Evolutionary conservation across 2,329 filamentous ascomycete genomes (phyloP), one percentile per base, ranked within the genome.

Genomic region (Paraconiothyrium brasiliense): DNA sequence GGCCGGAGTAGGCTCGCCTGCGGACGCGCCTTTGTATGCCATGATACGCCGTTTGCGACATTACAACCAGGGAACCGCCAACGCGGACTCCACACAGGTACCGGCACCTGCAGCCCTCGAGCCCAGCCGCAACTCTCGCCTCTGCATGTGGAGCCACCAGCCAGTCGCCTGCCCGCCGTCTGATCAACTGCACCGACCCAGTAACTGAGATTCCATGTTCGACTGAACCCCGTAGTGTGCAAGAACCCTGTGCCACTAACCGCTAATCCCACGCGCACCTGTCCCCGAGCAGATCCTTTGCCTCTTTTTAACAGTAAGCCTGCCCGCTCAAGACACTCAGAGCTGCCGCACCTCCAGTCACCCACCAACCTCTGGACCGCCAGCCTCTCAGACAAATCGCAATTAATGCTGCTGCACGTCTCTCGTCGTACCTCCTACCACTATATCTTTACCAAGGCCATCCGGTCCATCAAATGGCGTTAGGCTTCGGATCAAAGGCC

Each of bases 401-500:
- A 54, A 64, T 81, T 79, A 76, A 82, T 82, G 80, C 75, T 77
- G 59, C 68, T 67, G 57, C 71, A 70, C 66, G 65, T 70, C 50
- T 57, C 69, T 61, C 75, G 71, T 66, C 70, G 70, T 66, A 76
- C 72, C 64, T 78, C 79, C 60, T 78, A 79, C 63, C 78, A 76
- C 67, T 76, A 74, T 58, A 76, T 78, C 52, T 73, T 79, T 62
- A 77, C 78, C 64, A 78, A 73, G 71, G 71, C 76, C 68, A 82
- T 84, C 70, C 81, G 83, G 64, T 80, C 76, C 48, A 67, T 84
- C 60, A 84, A 84, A 84, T 85, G 83, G 83, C 83, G 83, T 75
- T 84, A 80, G 78, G 76, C 59, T 68, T 72, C 55, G 67, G 68
- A 34, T 62, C 61, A 60, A 71, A 71, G 62, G 57, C 65, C 63